These are phyloP conservation scores for Hypholoma sublateritium DNA, from an alignment of 768 basidiomycete genomes.

Conservation along the genomic window DNA sequence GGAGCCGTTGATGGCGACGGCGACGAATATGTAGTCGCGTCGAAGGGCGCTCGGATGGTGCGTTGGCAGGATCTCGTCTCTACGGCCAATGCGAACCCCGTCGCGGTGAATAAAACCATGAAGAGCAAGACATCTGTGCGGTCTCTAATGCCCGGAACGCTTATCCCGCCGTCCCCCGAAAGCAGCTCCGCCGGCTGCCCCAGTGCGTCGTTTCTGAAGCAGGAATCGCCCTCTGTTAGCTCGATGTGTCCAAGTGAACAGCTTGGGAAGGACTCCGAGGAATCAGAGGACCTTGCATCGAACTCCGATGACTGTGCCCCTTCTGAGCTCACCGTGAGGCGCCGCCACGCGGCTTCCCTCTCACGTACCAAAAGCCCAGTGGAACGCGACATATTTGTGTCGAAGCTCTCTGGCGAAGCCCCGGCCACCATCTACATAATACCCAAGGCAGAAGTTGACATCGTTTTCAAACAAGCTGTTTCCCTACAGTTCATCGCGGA, in stretches of 20 bases:
- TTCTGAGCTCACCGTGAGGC: conserved; percentile 11
- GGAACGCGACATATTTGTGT: conserved; percentile 51
- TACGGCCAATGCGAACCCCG: conserved; percentile 11
- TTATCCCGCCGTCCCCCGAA: conserved; percentile 50
- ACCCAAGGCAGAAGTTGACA: conserved; percentile 42
- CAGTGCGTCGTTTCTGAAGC: conserved; percentile 10
- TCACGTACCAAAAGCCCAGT: conserved; percentile 50
- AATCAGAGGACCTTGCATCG: conserved; percentile 17
- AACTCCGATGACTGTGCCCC: conserved; percentile 12
- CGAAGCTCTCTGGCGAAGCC: conserved; percentile 40
- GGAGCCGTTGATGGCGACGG: conserved; percentile 38
- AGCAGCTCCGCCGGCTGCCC: conserved; percentile 32
- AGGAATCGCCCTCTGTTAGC: conserved; percentile 7
- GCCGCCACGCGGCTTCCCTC: conserved; percentile 29
- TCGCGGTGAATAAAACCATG: conserved; percentile 17
- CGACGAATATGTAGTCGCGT: conserved; percentile 15
- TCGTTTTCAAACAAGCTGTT: conserved; percentile 38
- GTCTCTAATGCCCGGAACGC: conserved; percentile 56
- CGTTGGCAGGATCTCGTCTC: conserved; percentile 32
- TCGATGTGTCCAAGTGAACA: conserved; percentile 15
- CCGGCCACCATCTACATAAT: conserved; percentile 51
- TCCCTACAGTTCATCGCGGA: conserved; percentile 44
- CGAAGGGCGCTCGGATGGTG: conserved; percentile 29
- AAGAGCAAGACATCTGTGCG: conserved; percentile 28
- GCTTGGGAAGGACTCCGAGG: conserved; percentile 6